Evolutionary conservation across 2,329 filamentous ascomycete species (phyloP), one percentile per base, ranked within the genome.

Genomic region (Colletotrichum liaoningense): DNA sequence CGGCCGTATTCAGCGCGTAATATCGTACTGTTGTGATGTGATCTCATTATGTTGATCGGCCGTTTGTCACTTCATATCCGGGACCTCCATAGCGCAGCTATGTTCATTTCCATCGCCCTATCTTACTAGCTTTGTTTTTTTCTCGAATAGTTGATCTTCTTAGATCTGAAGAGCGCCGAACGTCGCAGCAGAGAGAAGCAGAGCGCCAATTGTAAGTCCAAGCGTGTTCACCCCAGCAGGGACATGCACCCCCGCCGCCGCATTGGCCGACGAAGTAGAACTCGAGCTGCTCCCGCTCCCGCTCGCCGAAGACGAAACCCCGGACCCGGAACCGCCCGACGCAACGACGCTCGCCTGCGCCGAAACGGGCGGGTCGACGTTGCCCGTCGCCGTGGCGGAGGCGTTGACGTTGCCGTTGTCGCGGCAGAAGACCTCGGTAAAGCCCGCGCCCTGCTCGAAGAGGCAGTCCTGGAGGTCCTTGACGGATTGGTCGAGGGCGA

Each of bases 381-480:
- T 78, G 8, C 73, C 77, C 0, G 81, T 79, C 38, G 80, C 84
- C 4, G 83, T 87, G 8, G 83, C 84, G 3, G 81, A 85, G 6
- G 81, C 80, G 22, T 79, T 83, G 8, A 76, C 69, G 75, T 77
- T 78, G 16, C 78, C 81, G 35, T 69, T 69, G 59, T 69, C 67
- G 56, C 83, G 83, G 80, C 87, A 89, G 77, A 87, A 89, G 74
- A 88, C 82, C 8, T 82, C 76, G 11, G 75, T 73, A 63, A 80
- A 76, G 33, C 77, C 74, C 33, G 83, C 83, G 38, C 85, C 85
- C 62, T 85, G 77, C 38, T 79, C 75, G 62, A 75, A 80, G 16
- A 88, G 78, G 75, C 87, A 89, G 35, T 75, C 28, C 22, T 70
- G 59, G 24, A 82, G 80, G 28, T 79, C 75, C 38, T 33, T 75